Evolutionary conservation across 345 rosid genomes (phyloP).

Genomic region (Syzygium oleosum): DNA sequence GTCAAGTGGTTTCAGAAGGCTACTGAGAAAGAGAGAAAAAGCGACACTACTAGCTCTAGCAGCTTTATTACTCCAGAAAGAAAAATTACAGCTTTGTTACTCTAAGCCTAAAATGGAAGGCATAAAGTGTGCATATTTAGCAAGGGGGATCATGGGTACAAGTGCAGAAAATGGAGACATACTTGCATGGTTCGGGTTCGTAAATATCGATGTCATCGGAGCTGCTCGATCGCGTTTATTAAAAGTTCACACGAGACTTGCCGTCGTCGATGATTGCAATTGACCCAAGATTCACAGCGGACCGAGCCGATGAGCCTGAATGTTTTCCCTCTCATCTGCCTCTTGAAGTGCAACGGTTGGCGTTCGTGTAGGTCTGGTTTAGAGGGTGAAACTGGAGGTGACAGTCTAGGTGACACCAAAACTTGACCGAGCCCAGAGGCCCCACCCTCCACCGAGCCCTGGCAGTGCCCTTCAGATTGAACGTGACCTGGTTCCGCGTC

Average conservation of each 20-base stretch:
- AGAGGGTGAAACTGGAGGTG: constrained; percentile 43
- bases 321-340: constrained; percentile 26
- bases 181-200: neutral
- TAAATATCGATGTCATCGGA: neutral
- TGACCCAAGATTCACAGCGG: neutral
- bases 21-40: neutral
- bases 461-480: constrained; percentile 53
- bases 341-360: constrained; percentile 45
- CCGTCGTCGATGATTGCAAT: neutral
- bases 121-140: neutral
- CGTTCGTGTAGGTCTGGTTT: constrained; percentile 24
- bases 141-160: neutral
- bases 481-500: constrained; percentile 39
- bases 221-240: neutral
- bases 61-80: neutral
- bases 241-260: neutral
- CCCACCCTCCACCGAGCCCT: constrained; percentile 70
- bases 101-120: neutral
- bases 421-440: constrained; percentile 50
- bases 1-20: neutral
- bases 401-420: constrained; percentile 47
- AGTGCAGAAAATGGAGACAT: neutral
- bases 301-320: neutral
- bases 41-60: neutral
- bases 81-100: neutral